Conservation (phyloP, 208 protist species). For the Porcisia deanei region DNA sequence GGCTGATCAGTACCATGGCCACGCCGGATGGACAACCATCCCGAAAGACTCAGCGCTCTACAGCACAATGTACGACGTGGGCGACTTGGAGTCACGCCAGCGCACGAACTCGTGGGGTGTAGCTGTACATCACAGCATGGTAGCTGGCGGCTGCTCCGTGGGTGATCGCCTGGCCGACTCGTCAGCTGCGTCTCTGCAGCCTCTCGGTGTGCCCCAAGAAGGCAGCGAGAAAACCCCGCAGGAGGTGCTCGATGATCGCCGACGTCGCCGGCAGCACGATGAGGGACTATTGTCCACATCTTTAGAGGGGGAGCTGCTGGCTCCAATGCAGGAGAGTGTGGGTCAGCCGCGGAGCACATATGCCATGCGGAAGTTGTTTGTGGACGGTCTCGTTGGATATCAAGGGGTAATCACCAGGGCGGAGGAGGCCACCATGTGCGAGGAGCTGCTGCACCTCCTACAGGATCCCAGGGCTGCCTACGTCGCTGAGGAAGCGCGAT, state of each 20-base stretch:
- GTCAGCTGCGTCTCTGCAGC: slow-evolving; percentile 1
- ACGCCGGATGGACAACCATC: slow-evolving; percentile 74
- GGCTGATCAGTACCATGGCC: slow-evolving; percentile 72
- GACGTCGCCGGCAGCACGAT: slow-evolving; percentile 50
- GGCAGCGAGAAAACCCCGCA: neutral
- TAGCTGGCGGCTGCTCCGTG: neutral
- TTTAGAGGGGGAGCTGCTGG: slow-evolving; percentile 69
- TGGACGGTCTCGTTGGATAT: slow-evolving; percentile 79
- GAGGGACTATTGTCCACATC: slow-evolving; percentile 49
- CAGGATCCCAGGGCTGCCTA: slow-evolving; percentile 78
- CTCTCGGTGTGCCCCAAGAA: neutral
- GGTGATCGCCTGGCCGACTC: slow-evolving; percentile 23
- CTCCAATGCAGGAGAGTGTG: slow-evolving; percentile 61
- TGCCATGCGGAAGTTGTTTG: slow-evolving; percentile 76
- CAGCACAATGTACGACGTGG: slow-evolving; percentile 46
- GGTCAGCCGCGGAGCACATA: slow-evolving; percentile 83
- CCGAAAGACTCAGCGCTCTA: slow-evolving; percentile 80
- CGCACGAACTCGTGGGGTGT: slow-evolving; percentile 80
- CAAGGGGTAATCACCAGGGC: slow-evolving; percentile 77
- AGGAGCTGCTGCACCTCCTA: slow-evolving; percentile 78
- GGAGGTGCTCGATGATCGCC: slow-evolving; percentile 48
- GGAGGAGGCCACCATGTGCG: slow-evolving; percentile 74
- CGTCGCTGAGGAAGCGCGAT: slow-evolving; percentile 85
- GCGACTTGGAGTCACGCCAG: slow-evolving; percentile 75
- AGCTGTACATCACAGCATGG: slow-evolving; percentile 15